Percentiles rank a stretch among this genome's conserved stretches.
These are phyloP conservation scores for Venturia effusa DNA, from an alignment of 2,329 filamentous ascomycete species.

Conservation along the genomic window DNA sequence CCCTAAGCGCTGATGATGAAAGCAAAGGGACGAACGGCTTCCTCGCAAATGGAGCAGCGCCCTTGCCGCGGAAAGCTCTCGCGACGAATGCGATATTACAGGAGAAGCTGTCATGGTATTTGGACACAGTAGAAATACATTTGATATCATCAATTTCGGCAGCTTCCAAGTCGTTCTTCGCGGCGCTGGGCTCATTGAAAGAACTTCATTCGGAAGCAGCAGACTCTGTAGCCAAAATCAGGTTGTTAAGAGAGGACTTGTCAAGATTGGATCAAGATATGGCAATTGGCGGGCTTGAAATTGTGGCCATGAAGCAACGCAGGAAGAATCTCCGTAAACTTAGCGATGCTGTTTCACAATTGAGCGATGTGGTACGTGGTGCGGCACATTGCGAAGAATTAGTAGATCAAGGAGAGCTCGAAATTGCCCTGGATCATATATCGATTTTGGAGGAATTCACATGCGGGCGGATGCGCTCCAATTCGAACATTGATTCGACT, in stretches of 20 bases:
- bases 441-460: constrained; percentile 71
- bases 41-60: constrained; percentile 40
- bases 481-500: constrained; percentile 12
- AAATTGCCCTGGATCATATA: constrained; percentile 67
- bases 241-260: constrained; percentile 67
- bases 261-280: constrained; percentile 76
- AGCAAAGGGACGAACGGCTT: constrained; percentile 46
- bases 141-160: constrained; percentile 93
- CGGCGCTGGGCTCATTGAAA: constrained; percentile 78
- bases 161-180: constrained; percentile 93
- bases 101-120: constrained; percentile 98
- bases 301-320: constrained; percentile 71
- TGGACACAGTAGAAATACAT: constrained; percentile 98
- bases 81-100: constrained; percentile 96
- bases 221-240: constrained; percentile 81
- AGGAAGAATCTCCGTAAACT: constrained; percentile 78
- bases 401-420: constrained; percentile 74
- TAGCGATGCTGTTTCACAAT: constrained; percentile 70
- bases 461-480: constrained; percentile 51
- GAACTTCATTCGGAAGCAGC: constrained; percentile 88
- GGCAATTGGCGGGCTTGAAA: constrained; percentile 71
- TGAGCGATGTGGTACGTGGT: constrained; percentile 66
- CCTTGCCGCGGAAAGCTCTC: constrained; percentile 61
- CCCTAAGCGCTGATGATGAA: constrained; percentile 42
- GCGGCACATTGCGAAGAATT: constrained; percentile 67